A percentile compares a stretch with the other conserved stretches of the same genome.
These are phyloP conservation scores for Skeletonema costatum DNA, from an alignment of 108 stramenopile species.

Conservation along the genomic window DNA sequence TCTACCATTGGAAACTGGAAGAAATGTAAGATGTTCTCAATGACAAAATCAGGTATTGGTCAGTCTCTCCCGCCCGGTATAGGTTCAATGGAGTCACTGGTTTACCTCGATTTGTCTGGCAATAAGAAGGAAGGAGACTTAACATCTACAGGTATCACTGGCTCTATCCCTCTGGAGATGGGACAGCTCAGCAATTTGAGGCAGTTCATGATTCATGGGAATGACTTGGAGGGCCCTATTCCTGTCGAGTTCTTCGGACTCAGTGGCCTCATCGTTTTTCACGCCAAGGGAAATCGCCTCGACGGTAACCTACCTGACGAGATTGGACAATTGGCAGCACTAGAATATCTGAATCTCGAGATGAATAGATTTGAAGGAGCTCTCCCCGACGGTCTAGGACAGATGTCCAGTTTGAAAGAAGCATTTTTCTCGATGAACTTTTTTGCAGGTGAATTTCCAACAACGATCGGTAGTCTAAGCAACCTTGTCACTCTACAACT, in stretches of 20 bases:
- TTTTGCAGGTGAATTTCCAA: slow-evolving; percentile 18
- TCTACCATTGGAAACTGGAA: slow-evolving; percentile 24
- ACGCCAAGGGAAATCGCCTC: not conserved
- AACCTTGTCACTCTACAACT: slow-evolving; percentile 13
- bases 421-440: slow-evolving; percentile 23
- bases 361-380: slow-evolving; percentile 25
- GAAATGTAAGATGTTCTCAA: slow-evolving; percentile 1
- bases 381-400: slow-evolving; percentile 51
- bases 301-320: slow-evolving; percentile 9
- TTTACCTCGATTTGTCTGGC: slow-evolving; percentile 37
- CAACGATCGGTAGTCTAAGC: slow-evolving; percentile 16
- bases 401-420: slow-evolving; percentile 27
- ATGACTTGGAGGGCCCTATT: slow-evolving; percentile 5
- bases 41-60: slow-evolving; percentile 41
- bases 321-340: slow-evolving; percentile 1
- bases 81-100: slow-evolving; percentile 26
- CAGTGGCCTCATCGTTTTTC: not conserved
- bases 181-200: slow-evolving; percentile 17
- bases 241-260: slow-evolving; percentile 1
- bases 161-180: slow-evolving; percentile 27
- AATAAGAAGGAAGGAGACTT: slow-evolving; percentile 36
- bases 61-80: slow-evolving; percentile 59
- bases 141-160: slow-evolving; percentile 31
- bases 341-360: slow-evolving; percentile 14
- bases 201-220: slow-evolving; percentile 11